Evolutionary conservation across 2,329 filamentous ascomycete species (phyloP).

Genomic region (Blastomyces silverae): DNA sequence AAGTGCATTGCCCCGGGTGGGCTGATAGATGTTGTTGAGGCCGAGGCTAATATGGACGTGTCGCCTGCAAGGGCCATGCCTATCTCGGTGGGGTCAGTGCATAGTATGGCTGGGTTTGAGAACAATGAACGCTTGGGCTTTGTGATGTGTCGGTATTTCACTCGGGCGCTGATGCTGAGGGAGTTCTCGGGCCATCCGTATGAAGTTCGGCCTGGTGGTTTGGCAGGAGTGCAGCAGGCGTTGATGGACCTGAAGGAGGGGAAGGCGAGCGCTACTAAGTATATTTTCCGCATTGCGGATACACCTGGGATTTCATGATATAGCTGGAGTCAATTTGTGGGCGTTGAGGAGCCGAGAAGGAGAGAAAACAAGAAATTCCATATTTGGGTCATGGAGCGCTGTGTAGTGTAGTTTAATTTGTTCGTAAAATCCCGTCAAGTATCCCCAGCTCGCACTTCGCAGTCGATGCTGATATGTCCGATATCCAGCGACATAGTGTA

Average conservation of each 20-base stretch:
- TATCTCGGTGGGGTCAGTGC: conserved; percentile 35
- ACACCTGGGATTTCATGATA: conserved; percentile 30
- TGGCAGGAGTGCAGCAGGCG: conserved; percentile 43
- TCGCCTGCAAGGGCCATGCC: conserved; percentile 21
- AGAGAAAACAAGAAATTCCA: background rate
- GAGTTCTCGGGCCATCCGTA: conserved; percentile 47
- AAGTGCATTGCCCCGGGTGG: conserved; percentile 40
- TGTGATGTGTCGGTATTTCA: conserved; percentile 42
- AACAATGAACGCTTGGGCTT: conserved; percentile 42
- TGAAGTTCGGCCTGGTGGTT: conserved; percentile 48
- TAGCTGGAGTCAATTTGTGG: too few relatives aligned
- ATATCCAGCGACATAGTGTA: too few relatives aligned
- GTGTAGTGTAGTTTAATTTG: too few relatives aligned
- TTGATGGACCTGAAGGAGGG: conserved; percentile 53
- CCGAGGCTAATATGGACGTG: conserved; percentile 38
- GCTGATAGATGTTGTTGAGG: conserved; percentile 40
- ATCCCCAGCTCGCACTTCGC: too few relatives aligned
- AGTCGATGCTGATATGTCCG: too few relatives aligned
- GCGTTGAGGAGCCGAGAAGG: too few relatives aligned
- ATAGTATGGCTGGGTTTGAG: conserved; percentile 25
- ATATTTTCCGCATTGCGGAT: conserved; percentile 53
- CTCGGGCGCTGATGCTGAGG: conserved; percentile 43
- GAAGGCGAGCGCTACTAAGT: conserved; percentile 58
- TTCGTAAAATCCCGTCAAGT: too few relatives aligned
- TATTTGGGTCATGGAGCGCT: background rate